Evolutionary conservation across 1,284 basidiomycete species (phyloP).

Genomic region (Cryptococcus sp.): DNA sequence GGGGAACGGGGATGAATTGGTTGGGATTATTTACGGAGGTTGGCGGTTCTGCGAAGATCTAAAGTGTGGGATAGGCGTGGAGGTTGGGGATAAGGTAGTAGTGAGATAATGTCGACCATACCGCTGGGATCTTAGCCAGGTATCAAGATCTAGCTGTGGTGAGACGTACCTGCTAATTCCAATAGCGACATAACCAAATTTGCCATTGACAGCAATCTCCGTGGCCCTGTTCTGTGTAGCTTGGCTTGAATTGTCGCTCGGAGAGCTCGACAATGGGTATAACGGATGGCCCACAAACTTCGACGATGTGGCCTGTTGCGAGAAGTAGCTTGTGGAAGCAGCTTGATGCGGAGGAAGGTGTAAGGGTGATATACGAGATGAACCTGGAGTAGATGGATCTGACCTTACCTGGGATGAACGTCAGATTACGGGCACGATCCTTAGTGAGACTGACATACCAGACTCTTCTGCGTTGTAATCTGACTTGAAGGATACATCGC

Average conservation of each 20-base stretch:
- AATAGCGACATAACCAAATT: slow-evolving; percentile 78
- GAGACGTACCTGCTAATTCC: slow-evolving; percentile 64
- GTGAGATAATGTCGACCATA: slow-evolving; percentile 55
- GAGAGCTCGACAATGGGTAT: slow-evolving; percentile 32
- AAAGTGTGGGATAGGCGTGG: slow-evolving; percentile 27
- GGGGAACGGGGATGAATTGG: background rate
- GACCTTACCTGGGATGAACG: background rate
- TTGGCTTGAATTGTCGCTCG: slow-evolving; percentile 54
- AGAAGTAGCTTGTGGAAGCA: slow-evolving; percentile 2
- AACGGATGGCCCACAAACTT: slow-evolving; percentile 16
- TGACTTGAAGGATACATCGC: slow-evolving; percentile 31
- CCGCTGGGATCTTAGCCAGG: slow-evolving; percentile 48
- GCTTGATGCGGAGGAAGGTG: slow-evolving; percentile 6
- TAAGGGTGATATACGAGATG: slow-evolving; percentile 1
- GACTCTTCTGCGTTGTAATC: slow-evolving; percentile 1
- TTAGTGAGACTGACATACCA: slow-evolving; percentile 2
- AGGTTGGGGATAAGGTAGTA: slow-evolving; percentile 20
- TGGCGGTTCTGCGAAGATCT: slow-evolving; percentile 38
- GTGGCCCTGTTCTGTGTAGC: slow-evolving; percentile 57
- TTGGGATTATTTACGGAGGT: slow-evolving; percentile 15
- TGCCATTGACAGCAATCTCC: slow-evolving; percentile 66
- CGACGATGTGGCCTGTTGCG: background rate
- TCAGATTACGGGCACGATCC: no score
- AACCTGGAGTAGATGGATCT: background rate
- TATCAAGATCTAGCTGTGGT: background rate